Percentiles rank a stretch among this genome's conserved stretches.
Evolutionary conservation across 495 filamentous ascomycete species (phyloP).

Genomic region (Penicillium fimorum): DNA sequence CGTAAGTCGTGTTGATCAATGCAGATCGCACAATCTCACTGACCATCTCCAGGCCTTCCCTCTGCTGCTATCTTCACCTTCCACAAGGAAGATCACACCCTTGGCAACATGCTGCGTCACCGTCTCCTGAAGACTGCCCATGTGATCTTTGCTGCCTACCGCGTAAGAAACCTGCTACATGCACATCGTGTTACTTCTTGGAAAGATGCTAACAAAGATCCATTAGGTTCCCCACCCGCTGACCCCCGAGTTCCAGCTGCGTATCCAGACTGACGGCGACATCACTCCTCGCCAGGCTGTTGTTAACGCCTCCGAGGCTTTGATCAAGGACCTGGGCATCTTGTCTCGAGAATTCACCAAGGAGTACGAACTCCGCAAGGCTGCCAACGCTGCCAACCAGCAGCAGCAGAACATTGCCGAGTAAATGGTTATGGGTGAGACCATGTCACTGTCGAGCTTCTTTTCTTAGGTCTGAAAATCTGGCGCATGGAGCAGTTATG

Average conservation of each 20-base stretch:
- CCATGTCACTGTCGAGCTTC: slow-evolving; percentile 2
- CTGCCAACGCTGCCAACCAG: slow-evolving; percentile 59
- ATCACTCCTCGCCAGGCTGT: slow-evolving; percentile 84
- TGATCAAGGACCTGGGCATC: slow-evolving; percentile 73
- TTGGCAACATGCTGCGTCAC: slow-evolving; percentile 82
- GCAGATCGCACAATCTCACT: slow-evolving; percentile 7
- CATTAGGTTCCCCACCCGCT: slow-evolving; percentile 77
- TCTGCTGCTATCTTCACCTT: slow-evolving; percentile 85
- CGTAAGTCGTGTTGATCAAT: slow-evolving; percentile 55
- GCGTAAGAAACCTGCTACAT: slow-evolving; percentile 48
- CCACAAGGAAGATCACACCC: slow-evolving; percentile 95
- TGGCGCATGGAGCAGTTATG: slow-evolving; percentile 18
- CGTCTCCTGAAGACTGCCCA: slow-evolving; percentile 76
- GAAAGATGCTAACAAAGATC: slow-evolving; percentile 2
- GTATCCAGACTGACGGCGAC: slow-evolving; percentile 87
- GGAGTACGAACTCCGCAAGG: slow-evolving; percentile 91
- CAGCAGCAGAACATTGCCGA: slow-evolving; percentile 38
- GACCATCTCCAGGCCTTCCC: slow-evolving; percentile 61
- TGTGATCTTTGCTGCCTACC: slow-evolving; percentile 86
- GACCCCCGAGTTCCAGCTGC: slow-evolving; percentile 79
- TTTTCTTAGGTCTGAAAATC: slow-evolving; percentile 8
- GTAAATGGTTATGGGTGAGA: slow-evolving; percentile 24
- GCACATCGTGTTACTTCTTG: neutral
- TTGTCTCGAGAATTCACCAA: slow-evolving; percentile 88
- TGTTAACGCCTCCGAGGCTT: slow-evolving; percentile 69